Evolutionary conservation across 768 basidiomycete genomes (phyloP).

Genomic region (Trametes coccinea): DNA sequence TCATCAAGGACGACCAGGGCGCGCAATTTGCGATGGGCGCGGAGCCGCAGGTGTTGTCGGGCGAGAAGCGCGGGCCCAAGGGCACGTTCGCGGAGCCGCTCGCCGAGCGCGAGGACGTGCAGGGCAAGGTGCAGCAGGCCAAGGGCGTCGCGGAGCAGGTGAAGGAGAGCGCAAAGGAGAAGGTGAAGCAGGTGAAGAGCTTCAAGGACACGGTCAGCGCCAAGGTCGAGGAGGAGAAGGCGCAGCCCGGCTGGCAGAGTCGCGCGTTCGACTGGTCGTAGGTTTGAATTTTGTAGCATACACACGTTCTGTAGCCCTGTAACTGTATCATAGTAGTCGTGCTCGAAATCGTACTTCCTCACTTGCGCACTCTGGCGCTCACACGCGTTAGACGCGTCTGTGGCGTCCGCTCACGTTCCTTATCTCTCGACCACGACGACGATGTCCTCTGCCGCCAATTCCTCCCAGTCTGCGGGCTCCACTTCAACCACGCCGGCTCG

Average conservation of each 20-base stretch:
- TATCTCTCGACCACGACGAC: no score
- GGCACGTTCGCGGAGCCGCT: constrained; percentile 50
- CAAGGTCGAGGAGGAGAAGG: constrained; percentile 36
- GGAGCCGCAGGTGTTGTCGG: constrained; percentile 70
- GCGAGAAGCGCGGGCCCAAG: constrained; percentile 67
- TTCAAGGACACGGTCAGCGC: constrained; percentile 35
- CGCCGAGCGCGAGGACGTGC: constrained; percentile 31
- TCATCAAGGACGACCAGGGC: constrained; percentile 53
- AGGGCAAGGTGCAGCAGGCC: constrained; percentile 21
- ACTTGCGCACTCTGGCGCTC: no score
- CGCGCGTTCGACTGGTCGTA: constrained; percentile 35
- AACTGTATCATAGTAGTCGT: background rate
- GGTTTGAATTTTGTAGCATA: no score
- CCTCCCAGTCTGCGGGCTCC: no score
- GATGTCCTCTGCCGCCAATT: no score
- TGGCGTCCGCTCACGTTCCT: no score
- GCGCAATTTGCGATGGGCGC: constrained; percentile 63
- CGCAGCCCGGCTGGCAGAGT: constrained; percentile 38
- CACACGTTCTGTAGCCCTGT: background rate
- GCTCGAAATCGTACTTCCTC: no score
- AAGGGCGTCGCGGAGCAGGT: constrained; percentile 27
- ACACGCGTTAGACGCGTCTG: no score
- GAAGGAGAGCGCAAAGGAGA: constrained; percentile 32
- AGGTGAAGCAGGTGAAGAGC: constrained; percentile 29
- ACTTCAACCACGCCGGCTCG: no score